Evolutionary conservation across 192 early-diverging fungal genomes (phyloP), one percentile per base, ranked within the genome.

Genomic region (Pilaira anomala): DNA sequence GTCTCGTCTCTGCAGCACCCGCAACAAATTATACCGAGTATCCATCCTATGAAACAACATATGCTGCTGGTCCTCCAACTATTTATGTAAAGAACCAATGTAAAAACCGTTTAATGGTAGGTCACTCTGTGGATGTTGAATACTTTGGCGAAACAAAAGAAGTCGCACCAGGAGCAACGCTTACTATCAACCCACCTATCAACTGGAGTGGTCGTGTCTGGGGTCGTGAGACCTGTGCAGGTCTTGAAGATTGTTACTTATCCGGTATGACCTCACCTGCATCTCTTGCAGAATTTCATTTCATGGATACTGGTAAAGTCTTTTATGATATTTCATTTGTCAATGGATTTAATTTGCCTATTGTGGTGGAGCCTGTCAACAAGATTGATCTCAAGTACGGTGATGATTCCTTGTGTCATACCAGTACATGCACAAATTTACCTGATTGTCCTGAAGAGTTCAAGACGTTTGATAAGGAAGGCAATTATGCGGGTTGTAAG

Each of bases 281-380:
- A 0, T 58, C 65, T 22, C 52, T 73, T 46, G 71, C 71, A 9
- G 71, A 73, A 49, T 73, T 73, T 21, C 36, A 63, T n/a, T 67
- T 73, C 41, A 28, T 53, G 21, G 13, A 33, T 13, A 19, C 3
- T 26, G 25, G 3, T 13, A 41, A 73, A 30, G 52, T 50, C 2
- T 69, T 62, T 19, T 74, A 74, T 49, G 72, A 74, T 48, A 63
- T 74, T 1, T 66, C 63, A 12, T 49, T 69, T 21, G 72, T 74
- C 0, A 62, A 74, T 40, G 72, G 72, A 8, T 74, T 30, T 22
- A 74, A 74, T 29, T 18, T 74, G 3, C 67, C 72, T 19, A 59
- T 74, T n/a, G 3, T 18, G 9, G 64, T 74, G 16, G 14, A 42
- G 12, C 67, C 67, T 24, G 25, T 7, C 36, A 28, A 39, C n/a